Evolutionary conservation across 768 basidiomycete species (phyloP), one percentile per base, ranked within the genome.

Genomic region (Stropharia rugosoannulata): DNA sequence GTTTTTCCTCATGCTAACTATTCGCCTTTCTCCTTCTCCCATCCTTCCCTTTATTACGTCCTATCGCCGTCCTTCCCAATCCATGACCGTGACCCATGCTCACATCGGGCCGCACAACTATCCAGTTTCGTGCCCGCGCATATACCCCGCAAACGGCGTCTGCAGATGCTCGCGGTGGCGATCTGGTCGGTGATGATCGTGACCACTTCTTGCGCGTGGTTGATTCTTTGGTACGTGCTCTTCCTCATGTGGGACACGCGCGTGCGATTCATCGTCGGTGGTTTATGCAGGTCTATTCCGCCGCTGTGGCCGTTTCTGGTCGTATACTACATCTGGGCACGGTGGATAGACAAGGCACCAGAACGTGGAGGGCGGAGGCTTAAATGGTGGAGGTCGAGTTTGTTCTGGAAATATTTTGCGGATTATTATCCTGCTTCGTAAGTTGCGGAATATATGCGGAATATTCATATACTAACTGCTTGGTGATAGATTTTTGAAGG

Each of bases 351-450:
- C 70, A 74, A 76, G 13, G 86, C 87, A 46, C 91, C 93, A 0
- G 87, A 89, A 57, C 66, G 77, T 46, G 80, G 97, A 53, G 83
- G 92, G 55, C 68, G 93, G 35, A 77, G 86, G 29, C 88, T 82
- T 59, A 76, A 76, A 19, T 94, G 89, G 91, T 82, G 92, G 57
- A 81, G 94, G 27, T 80, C 80, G 7, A 64, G 78, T 59, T 72
- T 76, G 42, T 80, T 92, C 60, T 98, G 94, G 93, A 82, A 75
- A 65, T 93, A 94, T 66, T 98, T 96, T 75, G 92, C 94, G 18
- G 90, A 91, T 57, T 90, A 93, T 70, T 95, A 94, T 64, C 93
- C 93, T 63, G 87, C 89, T 46, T 89, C 89, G 91, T 93, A 73
- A 71, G 91, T 85, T 18, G 35, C 38, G 32, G 27, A 13, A 22